phyloP scores from a whole-genome alignment of 192 early-diverging fungal genomes.

The Coemansia sp. region DNA sequence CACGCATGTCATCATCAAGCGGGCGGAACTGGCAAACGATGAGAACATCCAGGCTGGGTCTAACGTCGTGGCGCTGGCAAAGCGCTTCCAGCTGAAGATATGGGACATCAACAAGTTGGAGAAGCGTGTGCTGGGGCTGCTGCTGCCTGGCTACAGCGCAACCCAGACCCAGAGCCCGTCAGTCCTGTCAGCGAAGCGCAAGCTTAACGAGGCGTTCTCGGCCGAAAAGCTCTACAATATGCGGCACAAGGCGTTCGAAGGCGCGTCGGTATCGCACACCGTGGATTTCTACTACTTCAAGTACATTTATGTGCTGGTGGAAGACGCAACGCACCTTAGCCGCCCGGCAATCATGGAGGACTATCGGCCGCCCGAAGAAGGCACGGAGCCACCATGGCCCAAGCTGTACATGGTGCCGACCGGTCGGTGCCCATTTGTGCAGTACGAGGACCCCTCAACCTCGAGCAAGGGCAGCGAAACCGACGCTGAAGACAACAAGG shows the following conservation, averaged over 20 bases:
- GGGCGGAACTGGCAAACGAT: constrained; percentile 2
- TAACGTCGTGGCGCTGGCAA: constrained; percentile 32
- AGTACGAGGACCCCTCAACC: constrained; percentile 51
- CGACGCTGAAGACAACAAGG: constrained; percentile 42
- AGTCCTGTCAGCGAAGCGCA: constrained; percentile 47
- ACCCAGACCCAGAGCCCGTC: constrained; percentile 18
- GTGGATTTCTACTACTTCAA: constrained; percentile 52
- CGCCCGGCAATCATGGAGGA: constrained; percentile 50
- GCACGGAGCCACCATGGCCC: constrained; percentile 50
- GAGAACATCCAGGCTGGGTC: constrained; percentile 19
- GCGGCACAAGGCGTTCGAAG: constrained; percentile 43
- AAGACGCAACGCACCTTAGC: constrained; percentile 42
- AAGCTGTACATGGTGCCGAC: constrained; percentile 53
- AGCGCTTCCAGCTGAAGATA: constrained; percentile 42
- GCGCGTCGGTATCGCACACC: constrained; percentile 31
- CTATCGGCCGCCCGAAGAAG: constrained; percentile 39
- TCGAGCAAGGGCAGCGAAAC: constrained; percentile 51
- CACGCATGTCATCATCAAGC: constrained; percentile 47
- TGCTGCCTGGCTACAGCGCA: constrained; percentile 42
- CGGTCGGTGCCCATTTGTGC: constrained; percentile 53
- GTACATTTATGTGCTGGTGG: constrained; percentile 47
- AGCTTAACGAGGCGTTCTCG: constrained; percentile 46
- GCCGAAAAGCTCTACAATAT: constrained; percentile 44
- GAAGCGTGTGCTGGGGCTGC: constrained; percentile 34
- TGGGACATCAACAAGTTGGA: constrained; percentile 47